Evolutionary conservation across 2,329 filamentous ascomycete genomes (phyloP), one percentile per base, ranked within the genome.

Genomic region (Hypomyces rosellus): DNA sequence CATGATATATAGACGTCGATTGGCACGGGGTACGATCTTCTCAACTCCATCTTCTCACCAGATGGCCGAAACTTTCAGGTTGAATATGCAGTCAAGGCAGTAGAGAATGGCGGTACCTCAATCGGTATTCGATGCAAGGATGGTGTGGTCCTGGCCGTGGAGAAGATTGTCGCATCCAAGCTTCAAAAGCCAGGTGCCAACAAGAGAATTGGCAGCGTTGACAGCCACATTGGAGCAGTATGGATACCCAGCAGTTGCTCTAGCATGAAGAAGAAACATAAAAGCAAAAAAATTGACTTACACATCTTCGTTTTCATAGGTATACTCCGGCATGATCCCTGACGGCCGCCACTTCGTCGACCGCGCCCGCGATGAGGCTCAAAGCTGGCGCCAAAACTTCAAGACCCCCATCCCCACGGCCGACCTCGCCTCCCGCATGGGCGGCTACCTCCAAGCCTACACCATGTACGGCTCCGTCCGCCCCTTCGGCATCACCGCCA

Each of bases 61-160:
- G 93, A 99, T 75, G 93, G 93, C 68, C 88, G 93, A 63, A 99
- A 99, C 73, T 99, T 99, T 73, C 93, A 99, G 74, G 89, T 95
- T 71, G 93, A 99, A 80, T 99, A 99, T 71, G 93, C 93, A 60
- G 87, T 95, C 62, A 99, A 99, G 79, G 93, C 93, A 50, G 93
- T 99, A 57, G 93, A 99, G 76, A 97, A 95, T 65, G 93, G 92
- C 59, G 92, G 93, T 65, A 99, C 93, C 49, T 90, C 91, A 48
- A 84, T 99, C 70, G 93, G 93, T 61, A 96, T 99, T 72, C 82
- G 90, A 69, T 96, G 90, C 81, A 96, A 95, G 75, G 90, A 97
- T 70, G 93, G 93, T 57, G 88, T 99, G 48, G 90, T 99, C 56
- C 81, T 99, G 59, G 93, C 93, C 39, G 85, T 96, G 55, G 93